phyloP scores from a whole-genome alignment of 768 basidiomycete genomes.

The Leccinellum rugosiceps region DNA sequence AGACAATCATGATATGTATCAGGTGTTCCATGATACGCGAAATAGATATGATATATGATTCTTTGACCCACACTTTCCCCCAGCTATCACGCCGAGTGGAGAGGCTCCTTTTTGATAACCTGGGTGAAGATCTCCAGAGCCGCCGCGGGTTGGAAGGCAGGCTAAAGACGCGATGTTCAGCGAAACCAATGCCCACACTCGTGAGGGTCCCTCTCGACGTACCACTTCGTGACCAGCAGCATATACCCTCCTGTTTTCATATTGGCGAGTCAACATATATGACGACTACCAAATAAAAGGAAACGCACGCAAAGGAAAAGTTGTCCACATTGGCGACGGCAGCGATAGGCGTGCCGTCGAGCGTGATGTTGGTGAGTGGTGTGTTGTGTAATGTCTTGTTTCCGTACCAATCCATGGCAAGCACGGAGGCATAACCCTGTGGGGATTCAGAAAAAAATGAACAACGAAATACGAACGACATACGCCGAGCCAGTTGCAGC shows the following conservation, averaged over 20 bases:
- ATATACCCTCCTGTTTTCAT: conserved; percentile 45
- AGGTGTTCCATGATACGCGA: too few relatives aligned
- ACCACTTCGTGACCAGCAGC: conserved; percentile 64
- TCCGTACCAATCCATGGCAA: conserved; percentile 48
- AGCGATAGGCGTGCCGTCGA: conserved; percentile 49
- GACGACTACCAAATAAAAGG: too few relatives aligned
- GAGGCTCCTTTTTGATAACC: background rate
- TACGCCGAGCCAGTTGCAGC: conserved; percentile 34
- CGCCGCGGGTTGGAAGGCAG: background rate
- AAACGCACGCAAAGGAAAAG: conserved; percentile 62
- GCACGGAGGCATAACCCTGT: conserved; percentile 35
- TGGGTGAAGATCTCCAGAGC: background rate
- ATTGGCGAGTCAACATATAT: background rate
- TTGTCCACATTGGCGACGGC: conserved; percentile 63
- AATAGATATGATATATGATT: too few relatives aligned
- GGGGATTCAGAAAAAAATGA: background rate
- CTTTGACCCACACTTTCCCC: too few relatives aligned
- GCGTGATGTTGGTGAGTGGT: conserved; percentile 53
- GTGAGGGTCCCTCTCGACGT: conserved; percentile 21
- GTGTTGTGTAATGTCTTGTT: conserved; percentile 38
- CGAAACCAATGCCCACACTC: background rate
- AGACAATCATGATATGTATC: too few relatives aligned
- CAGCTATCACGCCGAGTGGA: too few relatives aligned
- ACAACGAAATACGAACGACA: conserved; percentile 5
- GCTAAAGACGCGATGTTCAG: background rate